Evolutionary conservation across 2,329 filamentous ascomycete genomes (phyloP), one percentile per base, ranked within the genome.

Genomic region (Alternaria hordeiaustralica): DNA sequence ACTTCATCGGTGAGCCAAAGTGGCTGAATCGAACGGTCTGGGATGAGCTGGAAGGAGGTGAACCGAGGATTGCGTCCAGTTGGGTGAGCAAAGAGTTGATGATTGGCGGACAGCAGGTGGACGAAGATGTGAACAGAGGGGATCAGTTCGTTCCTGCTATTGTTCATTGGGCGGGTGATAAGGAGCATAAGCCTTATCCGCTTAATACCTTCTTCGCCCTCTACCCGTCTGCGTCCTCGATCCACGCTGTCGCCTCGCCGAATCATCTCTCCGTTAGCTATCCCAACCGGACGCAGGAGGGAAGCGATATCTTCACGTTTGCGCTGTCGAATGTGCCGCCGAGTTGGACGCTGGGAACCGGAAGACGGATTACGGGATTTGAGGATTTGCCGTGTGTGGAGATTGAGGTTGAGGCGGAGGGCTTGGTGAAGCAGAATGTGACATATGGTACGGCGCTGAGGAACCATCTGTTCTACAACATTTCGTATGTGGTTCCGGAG

Each of bases 161-260:
- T 33, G 82, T 83, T 1, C 83, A 84, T 65, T 84, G 82, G 83
- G 82, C 82, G 10, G 74, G 78, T 1, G 82, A 84, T 55, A 74
- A 78, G 12, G 51, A 56, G 0, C 81, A 82, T 51, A 79, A 68
- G 25, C 67, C 65, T 12, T 68, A 63, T 33, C 67, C 67, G 2
- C 62, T 65, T 13, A 65, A 53, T 6, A 63, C 60, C 9, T 70
- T 65, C 46, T 68, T 70, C 47, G 64, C 65, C 21, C 55, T 70
- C 9, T 68, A 68, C 79, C 82, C 83, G 0, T 79, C 78, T 0
- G 82, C 83, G 0, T 81, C 82, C 7, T 82, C 82, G 5, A 78
- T 84, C 30, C 68, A 75, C 18, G 80, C 83, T 8, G 70, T 80
- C 8, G 82, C 81, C 0, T 77, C 77, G 3, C 72, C 75, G 2